Evolutionary conservation across 2,329 filamentous ascomycete species (phyloP).

Genomic region (Knufia fluminis): DNA sequence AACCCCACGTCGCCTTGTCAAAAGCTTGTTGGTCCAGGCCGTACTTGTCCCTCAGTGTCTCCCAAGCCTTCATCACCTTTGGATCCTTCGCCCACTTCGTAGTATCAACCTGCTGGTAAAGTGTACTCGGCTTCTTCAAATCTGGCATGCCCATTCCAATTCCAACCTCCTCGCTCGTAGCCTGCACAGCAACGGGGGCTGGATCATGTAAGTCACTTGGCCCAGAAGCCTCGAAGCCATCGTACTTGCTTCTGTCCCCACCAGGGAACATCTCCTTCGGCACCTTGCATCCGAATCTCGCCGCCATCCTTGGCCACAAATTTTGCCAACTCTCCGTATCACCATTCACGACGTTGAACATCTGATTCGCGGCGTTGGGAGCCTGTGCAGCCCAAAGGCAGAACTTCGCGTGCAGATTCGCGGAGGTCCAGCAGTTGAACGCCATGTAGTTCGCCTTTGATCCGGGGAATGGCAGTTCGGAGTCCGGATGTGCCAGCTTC

Average conservation of each 20-base stretch:
- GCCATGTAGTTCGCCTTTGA: slow-evolving; percentile 27
- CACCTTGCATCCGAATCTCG: slow-evolving; percentile 28
- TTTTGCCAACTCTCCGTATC: slow-evolving; percentile 31
- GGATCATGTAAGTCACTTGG: slow-evolving; percentile 16
- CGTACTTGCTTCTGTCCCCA: slow-evolving; percentile 13
- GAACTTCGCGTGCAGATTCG: slow-evolving; percentile 29
- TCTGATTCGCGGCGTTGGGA: slow-evolving; percentile 28
- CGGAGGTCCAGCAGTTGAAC: slow-evolving; percentile 29
- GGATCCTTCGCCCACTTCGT: slow-evolving; percentile 33
- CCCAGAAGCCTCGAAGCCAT: slow-evolving; percentile 6
- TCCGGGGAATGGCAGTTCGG: slow-evolving; percentile 29
- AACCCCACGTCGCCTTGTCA: slow-evolving; percentile 39
- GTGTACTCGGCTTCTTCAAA: slow-evolving; percentile 18
- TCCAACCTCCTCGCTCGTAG: slow-evolving; percentile 14
- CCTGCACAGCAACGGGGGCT: slow-evolving; percentile 19
- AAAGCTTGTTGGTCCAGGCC: slow-evolving; percentile 32
- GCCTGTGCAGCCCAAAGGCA: slow-evolving; percentile 30
- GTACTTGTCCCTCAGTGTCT: slow-evolving; percentile 27
- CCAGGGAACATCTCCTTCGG: slow-evolving; percentile 25
- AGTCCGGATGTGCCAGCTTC: slow-evolving; percentile 11
- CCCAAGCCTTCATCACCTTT: slow-evolving; percentile 34
- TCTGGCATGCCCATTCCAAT: slow-evolving; percentile 24
- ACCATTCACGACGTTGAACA: slow-evolving; percentile 36
- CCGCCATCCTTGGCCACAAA: slow-evolving; percentile 34
- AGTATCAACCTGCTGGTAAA: slow-evolving; percentile 33